Conservation (phyloP, 306 rosid genomes). For the Trifolium fragiferum region DNA sequence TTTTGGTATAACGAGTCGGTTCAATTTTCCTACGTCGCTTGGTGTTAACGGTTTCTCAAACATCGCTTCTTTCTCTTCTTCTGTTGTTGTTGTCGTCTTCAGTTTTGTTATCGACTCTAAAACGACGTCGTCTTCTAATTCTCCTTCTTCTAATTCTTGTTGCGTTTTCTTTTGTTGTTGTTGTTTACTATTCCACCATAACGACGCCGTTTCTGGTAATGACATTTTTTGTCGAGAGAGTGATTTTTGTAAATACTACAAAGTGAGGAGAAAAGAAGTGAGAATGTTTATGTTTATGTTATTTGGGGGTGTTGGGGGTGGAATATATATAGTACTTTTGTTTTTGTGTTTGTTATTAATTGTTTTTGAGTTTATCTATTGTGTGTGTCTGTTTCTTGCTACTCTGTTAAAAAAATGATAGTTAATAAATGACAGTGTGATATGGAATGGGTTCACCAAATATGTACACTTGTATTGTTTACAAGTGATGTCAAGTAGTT, state of each 20-base stretch:
- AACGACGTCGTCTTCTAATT: conserved; percentile 8
- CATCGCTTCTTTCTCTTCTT: conserved; percentile 62
- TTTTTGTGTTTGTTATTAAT: background rate
- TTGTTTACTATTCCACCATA: conserved; percentile 1
- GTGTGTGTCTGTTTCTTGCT: background rate
- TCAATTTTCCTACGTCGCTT: conserved; percentile 91
- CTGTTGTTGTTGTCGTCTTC: background rate
- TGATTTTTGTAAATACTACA: background rate
- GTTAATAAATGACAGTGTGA: background rate
- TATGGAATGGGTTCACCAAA: conserved; percentile 10
- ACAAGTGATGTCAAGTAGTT: background rate
- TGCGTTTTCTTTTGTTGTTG: background rate
- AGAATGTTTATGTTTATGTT: background rate
- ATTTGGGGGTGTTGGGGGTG: background rate
- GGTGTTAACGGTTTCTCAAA: conserved; percentile 94
- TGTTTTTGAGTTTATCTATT: background rate
- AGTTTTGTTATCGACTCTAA: background rate
- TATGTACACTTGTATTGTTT: conserved; percentile 17
- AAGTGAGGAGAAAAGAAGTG: background rate
- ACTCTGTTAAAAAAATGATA: background rate
- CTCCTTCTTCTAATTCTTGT: conserved; percentile 37
- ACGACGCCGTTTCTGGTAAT: background rate
- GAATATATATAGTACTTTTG: conserved; percentile 9
- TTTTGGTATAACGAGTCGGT: conserved; percentile 90
- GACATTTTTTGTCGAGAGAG: background rate